These are phyloP conservation scores for Emericellopsis atlantica DNA, from an alignment of 2,329 filamentous ascomycete genomes.

Conservation along the genomic window DNA sequence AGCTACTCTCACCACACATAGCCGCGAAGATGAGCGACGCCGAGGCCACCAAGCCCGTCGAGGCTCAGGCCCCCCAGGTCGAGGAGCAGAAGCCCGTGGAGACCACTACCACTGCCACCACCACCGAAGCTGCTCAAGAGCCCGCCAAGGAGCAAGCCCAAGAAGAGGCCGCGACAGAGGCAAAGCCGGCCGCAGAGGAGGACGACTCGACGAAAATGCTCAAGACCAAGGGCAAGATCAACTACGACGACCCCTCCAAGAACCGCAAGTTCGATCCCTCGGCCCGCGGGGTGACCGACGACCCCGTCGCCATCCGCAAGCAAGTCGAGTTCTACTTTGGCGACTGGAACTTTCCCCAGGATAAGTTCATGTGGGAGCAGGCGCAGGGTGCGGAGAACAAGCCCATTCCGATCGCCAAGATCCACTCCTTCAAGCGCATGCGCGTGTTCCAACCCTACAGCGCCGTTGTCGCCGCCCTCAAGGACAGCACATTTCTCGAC, in stretches of 20 bases:
- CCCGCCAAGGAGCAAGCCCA: slow-evolving; percentile 11
- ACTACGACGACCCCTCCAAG: slow-evolving; percentile 28
- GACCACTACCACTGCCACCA: background rate
- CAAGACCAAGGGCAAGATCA: slow-evolving; percentile 28
- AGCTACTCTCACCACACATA: slow-evolving; percentile 1
- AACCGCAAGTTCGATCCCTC: slow-evolving; percentile 63
- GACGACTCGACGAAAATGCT: slow-evolving; percentile 19
- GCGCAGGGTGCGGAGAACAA: slow-evolving; percentile 72
- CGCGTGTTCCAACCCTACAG: slow-evolving; percentile 81
- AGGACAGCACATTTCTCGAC: slow-evolving; percentile 60
- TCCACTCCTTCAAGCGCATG: slow-evolving; percentile 93
- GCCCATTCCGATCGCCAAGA: slow-evolving; percentile 62
- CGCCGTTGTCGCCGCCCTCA: slow-evolving; percentile 71
- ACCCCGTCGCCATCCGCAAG: slow-evolving; percentile 69
- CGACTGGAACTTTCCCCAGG: slow-evolving; percentile 76
- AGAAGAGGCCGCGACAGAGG: slow-evolving; percentile 11
- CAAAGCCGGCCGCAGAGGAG: slow-evolving; percentile 10
- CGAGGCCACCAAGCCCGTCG: slow-evolving; percentile 23
- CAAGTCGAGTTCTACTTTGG: slow-evolving; percentile 96
- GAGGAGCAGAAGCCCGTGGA: slow-evolving; percentile 1
- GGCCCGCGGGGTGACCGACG: slow-evolving; percentile 54
- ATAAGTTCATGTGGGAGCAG: slow-evolving; percentile 74
- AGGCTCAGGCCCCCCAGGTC: slow-evolving; percentile 9
- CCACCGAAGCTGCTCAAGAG: slow-evolving; percentile 12
- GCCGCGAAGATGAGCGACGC: slow-evolving; percentile 22